Conservation (phyloP, 2,329 filamentous ascomycete genomes). For the Ceratocystis variospora region DNA sequence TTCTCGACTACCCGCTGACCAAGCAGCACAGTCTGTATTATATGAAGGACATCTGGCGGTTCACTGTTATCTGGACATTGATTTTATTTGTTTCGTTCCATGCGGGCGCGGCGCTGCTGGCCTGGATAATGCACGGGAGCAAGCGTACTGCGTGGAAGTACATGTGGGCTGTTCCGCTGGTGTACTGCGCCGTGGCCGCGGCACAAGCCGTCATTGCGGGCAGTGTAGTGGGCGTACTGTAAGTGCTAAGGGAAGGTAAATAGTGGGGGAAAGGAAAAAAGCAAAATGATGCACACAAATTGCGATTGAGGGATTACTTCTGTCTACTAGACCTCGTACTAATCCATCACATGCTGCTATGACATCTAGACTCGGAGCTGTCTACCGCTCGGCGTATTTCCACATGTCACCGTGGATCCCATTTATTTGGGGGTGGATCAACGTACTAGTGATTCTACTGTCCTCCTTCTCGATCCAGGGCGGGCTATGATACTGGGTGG, state of each 20-base stretch:
- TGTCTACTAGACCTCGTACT: not conserved
- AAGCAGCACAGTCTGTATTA: constrained; percentile 52
- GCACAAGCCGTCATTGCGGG: constrained; percentile 68
- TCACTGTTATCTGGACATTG: constrained; percentile 75
- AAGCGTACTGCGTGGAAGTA: constrained; percentile 44
- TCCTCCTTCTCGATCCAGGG: constrained; percentile 91
- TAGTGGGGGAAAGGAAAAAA: not conserved
- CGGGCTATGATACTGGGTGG: constrained; percentile 45
- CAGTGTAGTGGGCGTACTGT: constrained; percentile 70
- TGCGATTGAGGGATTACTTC: too few relatives aligned
- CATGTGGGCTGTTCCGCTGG: constrained; percentile 57
- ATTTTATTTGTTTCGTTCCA: constrained; percentile 67
- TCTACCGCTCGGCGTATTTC: constrained; percentile 72
- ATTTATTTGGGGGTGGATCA: constrained; percentile 75
- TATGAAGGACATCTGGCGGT: constrained; percentile 67
- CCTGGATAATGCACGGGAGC: constrained; percentile 55
- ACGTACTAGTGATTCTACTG: constrained; percentile 66
- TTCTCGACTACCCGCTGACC: constrained; percentile 32
- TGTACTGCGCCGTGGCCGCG: constrained; percentile 58
- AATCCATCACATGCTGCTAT: not conserved
- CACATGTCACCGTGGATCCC: constrained; percentile 92
- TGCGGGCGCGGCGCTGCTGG: constrained; percentile 55
- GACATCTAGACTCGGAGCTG: constrained; percentile 51
- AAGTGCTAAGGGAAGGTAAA: constrained; percentile 26
- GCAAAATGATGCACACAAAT: too few relatives aligned